Evolutionary conservation across 495 filamentous ascomycete genomes (phyloP).

Genomic region (Margaritispora aquatica): DNA sequence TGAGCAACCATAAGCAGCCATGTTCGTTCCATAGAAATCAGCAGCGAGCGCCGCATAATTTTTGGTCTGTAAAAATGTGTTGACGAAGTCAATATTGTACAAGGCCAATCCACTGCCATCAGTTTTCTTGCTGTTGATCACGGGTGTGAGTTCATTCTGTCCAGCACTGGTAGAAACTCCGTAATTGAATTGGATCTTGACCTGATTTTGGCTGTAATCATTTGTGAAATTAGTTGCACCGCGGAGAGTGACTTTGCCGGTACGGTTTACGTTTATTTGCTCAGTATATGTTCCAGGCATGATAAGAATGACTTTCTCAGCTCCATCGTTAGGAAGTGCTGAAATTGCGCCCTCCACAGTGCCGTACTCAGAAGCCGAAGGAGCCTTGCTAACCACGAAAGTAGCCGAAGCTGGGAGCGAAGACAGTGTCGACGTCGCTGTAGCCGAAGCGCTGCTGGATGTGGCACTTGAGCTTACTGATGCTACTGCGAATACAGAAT

Average conservation of each 20-base stretch:
- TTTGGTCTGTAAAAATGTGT: slow-evolving; percentile 18
- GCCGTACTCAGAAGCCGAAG: not conserved
- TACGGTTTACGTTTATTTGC: slow-evolving; percentile 26
- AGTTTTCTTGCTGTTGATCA: slow-evolving; percentile 19
- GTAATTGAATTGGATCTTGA: slow-evolving; percentile 20
- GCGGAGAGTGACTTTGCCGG: slow-evolving; percentile 27
- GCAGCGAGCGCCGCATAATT: slow-evolving; percentile 27
- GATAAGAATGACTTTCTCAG: slow-evolving; percentile 21
- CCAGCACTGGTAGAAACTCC: slow-evolving; percentile 26
- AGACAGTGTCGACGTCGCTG: not conserved
- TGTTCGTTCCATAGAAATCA: slow-evolving; percentile 19
- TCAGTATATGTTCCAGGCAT: slow-evolving; percentile 28
- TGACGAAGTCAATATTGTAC: slow-evolving; percentile 22
- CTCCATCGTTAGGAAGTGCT: slow-evolving; percentile 4
- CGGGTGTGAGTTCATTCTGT: slow-evolving; percentile 24
- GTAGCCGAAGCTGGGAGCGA: not conserved
- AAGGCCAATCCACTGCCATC: slow-evolving; percentile 15
- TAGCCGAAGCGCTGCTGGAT: not conserved
- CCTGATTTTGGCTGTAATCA: slow-evolving; percentile 25
- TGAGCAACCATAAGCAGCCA: slow-evolving; percentile 17
- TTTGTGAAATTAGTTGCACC: slow-evolving; percentile 21
- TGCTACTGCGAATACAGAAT: not conserved
- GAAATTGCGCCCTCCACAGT: not conserved
- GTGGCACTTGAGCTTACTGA: not conserved
- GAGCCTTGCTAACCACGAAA: not conserved